Percentiles rank a stretch among this genome's conserved stretches.
Evolutionary conservation across 345 rosid species (phyloP).

Genomic region (Sonneratia alba): DNA sequence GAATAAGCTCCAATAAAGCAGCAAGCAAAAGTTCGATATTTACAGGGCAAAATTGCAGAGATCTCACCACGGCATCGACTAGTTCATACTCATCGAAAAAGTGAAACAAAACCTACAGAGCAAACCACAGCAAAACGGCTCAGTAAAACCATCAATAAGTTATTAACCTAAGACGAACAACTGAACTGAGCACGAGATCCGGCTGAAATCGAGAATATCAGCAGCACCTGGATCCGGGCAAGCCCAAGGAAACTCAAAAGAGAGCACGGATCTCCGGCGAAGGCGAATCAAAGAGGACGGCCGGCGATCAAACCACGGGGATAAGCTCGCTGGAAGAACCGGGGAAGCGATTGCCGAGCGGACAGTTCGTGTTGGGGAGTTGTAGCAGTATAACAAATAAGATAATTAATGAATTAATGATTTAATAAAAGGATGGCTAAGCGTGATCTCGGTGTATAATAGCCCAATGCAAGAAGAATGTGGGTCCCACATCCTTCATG

Average conservation of each 20-base stretch:
- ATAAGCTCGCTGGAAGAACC: not conserved
- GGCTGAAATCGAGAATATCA: not conserved
- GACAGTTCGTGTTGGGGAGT: not conserved
- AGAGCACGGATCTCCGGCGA: not conserved
- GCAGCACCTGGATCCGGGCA: not conserved
- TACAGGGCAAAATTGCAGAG: not conserved
- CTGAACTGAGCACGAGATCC: not conserved
- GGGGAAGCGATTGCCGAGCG: slow-evolving; percentile 3
- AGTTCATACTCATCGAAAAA: not conserved
- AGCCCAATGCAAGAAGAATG: no score
- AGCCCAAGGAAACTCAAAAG: no score
- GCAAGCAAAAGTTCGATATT: not conserved
- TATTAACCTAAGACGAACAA: not conserved
- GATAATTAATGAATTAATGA: not conserved
- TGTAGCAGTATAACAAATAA: not conserved
- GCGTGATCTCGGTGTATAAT: no score
- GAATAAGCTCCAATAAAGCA: not conserved
- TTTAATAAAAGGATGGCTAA: no score
- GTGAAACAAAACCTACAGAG: not conserved
- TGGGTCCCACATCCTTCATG: no score
- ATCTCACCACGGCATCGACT: not conserved
- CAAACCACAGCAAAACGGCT: not conserved
- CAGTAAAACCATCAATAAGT: no score
- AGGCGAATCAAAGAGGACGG: not conserved
- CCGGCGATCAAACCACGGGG: not conserved